Evolutionary conservation across 257 asterid genomes (phyloP).

Genomic region (Solanum clarkiae): DNA sequence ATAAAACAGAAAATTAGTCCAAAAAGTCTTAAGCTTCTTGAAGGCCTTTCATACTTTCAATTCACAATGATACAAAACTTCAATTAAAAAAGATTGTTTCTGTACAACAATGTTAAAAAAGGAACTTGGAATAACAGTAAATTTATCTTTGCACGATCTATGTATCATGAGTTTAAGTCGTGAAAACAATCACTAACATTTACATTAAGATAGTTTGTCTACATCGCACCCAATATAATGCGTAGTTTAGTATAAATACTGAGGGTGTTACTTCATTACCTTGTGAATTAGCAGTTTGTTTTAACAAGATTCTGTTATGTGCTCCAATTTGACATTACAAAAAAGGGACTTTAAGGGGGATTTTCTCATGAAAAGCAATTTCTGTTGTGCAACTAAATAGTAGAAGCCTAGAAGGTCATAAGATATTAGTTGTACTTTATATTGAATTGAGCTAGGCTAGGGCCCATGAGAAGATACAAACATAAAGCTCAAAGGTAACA

Average conservation of each 20-base stretch:
- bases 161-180: neutral
- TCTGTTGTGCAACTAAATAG: neutral
- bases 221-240: neutral
- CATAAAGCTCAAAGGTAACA: neutral
- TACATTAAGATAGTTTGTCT: neutral
- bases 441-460: neutral
- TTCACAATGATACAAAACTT: neutral
- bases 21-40: neutral
- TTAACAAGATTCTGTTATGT: neutral
- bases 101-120: neutral
- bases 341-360: neutral
- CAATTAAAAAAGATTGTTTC: neutral
- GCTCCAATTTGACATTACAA: neutral
- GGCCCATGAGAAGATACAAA: neutral
- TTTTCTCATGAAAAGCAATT: neutral
- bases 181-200: no score
- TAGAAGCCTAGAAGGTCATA: neutral
- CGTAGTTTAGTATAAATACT: neutral
- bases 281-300: neutral
- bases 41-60: neutral
- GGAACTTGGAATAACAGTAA: neutral
- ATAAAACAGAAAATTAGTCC: neutral
- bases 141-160: neutral
- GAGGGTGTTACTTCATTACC: neutral
- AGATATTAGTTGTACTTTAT: neutral